A percentile compares a stretch with the other conserved stretches of the same genome.
Conservation (phyloP, 768 basidiomycete species). For the Pisolithus albus region DNA sequence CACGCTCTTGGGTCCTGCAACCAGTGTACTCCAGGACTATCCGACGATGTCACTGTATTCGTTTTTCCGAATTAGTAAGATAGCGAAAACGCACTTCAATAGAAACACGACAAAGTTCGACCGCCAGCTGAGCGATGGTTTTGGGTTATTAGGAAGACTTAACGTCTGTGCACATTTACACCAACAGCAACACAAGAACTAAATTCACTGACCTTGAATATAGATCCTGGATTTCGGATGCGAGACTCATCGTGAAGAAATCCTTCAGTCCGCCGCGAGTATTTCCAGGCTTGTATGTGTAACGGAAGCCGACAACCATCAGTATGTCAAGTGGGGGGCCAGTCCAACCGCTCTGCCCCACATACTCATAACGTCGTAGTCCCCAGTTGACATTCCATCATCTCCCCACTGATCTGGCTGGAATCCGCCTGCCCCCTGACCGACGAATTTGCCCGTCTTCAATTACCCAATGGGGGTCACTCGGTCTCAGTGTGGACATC, state of each 20-base stretch:
- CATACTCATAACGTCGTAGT: neutral
- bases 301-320: slow-evolving; percentile 5
- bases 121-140: slow-evolving; percentile 56
- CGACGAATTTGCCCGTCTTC: neutral
- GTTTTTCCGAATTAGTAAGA: neutral
- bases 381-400: slow-evolving; percentile 13
- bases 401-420: slow-evolving; percentile 13
- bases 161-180: slow-evolving; percentile 33
- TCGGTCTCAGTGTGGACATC: neutral
- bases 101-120: slow-evolving; percentile 61
- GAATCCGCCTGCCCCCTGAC: slow-evolving; percentile 7
- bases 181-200: neutral
- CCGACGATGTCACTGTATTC: neutral
- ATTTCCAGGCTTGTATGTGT: slow-evolving; percentile 18
- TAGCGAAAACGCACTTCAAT: slow-evolving; percentile 53
- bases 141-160: slow-evolving; percentile 36
- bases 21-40: slow-evolving; percentile 85
- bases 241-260: slow-evolving; percentile 1
- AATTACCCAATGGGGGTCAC: neutral
- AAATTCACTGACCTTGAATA: slow-evolving; percentile 11
- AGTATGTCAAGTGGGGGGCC: neutral
- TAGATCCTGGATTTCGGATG: slow-evolving; percentile 1
- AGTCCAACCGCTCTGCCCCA: slow-evolving; percentile 5
- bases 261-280: slow-evolving; percentile 24
- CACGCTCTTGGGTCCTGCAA: slow-evolving; percentile 78